Evolutionary conservation across 306 rosid genomes (phyloP).

Genomic region (Medicago ruthenica): DNA sequence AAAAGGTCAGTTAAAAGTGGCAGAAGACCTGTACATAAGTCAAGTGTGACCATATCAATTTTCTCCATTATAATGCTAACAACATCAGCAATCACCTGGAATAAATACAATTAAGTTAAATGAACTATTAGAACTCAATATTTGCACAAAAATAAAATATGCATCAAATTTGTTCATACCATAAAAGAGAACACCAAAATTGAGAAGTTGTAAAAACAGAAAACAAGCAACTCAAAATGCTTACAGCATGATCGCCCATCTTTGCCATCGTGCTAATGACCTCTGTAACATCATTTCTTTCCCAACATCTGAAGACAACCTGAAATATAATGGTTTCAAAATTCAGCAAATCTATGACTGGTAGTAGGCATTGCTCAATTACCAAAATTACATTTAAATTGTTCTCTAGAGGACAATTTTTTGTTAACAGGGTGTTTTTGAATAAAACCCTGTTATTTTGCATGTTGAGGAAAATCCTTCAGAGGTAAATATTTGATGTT

Average conservation of each 20-base stretch:
- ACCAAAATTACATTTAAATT: background rate
- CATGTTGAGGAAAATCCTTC: conserved; percentile 2
- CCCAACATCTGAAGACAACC: conserved; percentile 91
- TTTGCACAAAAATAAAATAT: background rate
- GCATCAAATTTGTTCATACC: conserved; percentile 28
- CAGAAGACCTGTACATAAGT: conserved; percentile 75
- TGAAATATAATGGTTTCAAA: conserved; percentile 51
- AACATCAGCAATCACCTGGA: conserved; percentile 95
- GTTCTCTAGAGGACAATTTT: background rate
- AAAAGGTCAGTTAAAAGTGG: conserved; percentile 79
- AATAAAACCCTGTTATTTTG: conserved; percentile 5
- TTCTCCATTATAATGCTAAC: conserved; percentile 74
- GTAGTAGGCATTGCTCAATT: conserved; percentile 5
- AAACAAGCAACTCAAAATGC: conserved; percentile 45
- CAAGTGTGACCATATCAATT: conserved; percentile 85
- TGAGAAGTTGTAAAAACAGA: background rate
- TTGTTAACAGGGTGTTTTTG: background rate
- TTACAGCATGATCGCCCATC: conserved; percentile 93
- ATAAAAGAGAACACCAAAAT: conserved; percentile 13
- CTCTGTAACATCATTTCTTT: conserved; percentile 88
- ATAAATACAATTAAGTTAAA: conserved; percentile 41
- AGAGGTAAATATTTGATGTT: background rate
- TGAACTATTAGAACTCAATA: conserved; percentile 26
- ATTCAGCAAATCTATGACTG: conserved; percentile 43
- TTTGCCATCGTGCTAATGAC: conserved; percentile 83